Evolutionary conservation across 2,329 filamentous ascomycete genomes (phyloP), one percentile per base, ranked within the genome.

Genomic region (Dendryphion nanum): DNA sequence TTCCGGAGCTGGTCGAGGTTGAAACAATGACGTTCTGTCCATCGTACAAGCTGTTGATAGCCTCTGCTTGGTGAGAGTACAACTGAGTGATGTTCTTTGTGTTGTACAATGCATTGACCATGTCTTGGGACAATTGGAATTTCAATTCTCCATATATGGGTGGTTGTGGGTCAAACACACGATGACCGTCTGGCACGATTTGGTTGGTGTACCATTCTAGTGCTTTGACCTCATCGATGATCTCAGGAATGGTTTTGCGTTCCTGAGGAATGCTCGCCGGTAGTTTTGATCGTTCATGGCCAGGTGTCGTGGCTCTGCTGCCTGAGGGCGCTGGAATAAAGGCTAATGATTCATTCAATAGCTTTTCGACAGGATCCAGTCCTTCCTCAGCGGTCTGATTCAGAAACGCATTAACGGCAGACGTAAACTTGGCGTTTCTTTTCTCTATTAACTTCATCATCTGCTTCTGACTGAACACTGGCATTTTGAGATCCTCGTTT

Each of bases 101-200:
- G 51, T 97, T 97, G 70, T 94, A 98, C 1, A 98, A 68, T 1
- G 93, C 91, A 62, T 98, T 95, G n/a, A 98, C 90, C 34, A 98
- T 70, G 47, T 86, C 79, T 61, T 98, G 93, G 36, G 89, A 95
- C 6, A 98, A 75, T 14, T 85, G 72, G 57, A 97, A 98, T 18
- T 85, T 78, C 33, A 98, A 74, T 29, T 95, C 85, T 1, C 89
- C 90, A 54, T 86, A 89, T 0, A 90, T 77, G 0, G 91, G 75
- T 48, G 84, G 79, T 55, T 95, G 90, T 2, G 86, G 80, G 49
- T 95, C 89, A 55, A 96, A 94, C 0, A 95, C 86, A 21, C 90
- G 80, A 69, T 96, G 89, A 0, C 93, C 93, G 50, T 95, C 86
- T 0, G 90, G 89, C 1, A 97, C 90, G 47, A 98, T 89, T 66